Base-by-base conservation (phyloP, 139 green algal genomes). In the Tetraselmis striata region DNA sequence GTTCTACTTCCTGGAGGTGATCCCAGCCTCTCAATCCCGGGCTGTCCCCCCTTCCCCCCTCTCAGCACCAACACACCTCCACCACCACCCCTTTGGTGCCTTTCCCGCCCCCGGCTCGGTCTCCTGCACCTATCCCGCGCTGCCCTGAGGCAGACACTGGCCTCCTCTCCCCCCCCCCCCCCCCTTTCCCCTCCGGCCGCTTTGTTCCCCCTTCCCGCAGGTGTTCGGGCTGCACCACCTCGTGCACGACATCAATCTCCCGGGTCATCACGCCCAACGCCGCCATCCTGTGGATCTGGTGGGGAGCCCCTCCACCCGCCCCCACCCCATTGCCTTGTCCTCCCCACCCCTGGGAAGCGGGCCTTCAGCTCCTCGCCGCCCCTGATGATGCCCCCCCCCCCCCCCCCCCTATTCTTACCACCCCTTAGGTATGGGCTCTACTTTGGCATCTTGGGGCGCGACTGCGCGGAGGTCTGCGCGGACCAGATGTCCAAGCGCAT, bases 401-500 rank as follows among this genome's bases (percentile, higher is more conserved):
- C 79, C 22, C 74, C 74, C 74, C 75, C 22, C 23, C 25, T 74
- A n/a, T n/a, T n/a, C n/a, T n/a, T n/a, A n/a, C n/a, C n/a, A 77
- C 84, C 86, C 76, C 26, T 93, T 59, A 93, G 90, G 91, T 98
- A 97, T 84, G 93, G 95, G 0, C 78, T 97, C 1, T 98, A 97
- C 85, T 98, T 96, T 87, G 95, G 95, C 32, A 90, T 97, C 27
- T 84, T 98, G 31, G 91, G 91, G 0, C 86, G 95, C 0, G 95
- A 98, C 83, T 93, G 87, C 23, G 95, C 95, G 1, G 94, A 98
- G 86, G 90, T 98, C 1, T 92, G 91, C 1, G 87, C 85, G 1
- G 92, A 96, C 30, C 85, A 88, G 31, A 93, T 96, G 86, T 88
- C 91, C 67, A 85, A 77, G 30, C 32, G 59, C 0, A 86, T 96